Base-by-base conservation (phyloP, 2,329 filamentous ascomycete genomes). In the Penicillium sp. region DNA sequence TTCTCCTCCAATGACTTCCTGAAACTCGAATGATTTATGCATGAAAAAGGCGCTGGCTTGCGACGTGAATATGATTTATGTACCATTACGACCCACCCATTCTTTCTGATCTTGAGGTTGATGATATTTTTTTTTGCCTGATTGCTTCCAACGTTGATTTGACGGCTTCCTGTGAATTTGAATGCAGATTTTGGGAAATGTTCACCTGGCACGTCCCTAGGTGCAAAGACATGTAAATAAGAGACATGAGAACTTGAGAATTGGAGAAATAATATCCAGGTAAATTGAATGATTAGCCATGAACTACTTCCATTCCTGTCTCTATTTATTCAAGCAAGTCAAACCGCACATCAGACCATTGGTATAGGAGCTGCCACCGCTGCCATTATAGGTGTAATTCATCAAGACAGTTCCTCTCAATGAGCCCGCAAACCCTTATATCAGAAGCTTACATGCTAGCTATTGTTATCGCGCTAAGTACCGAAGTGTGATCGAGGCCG, bases 171-270 rank as follows among this genome's bases (percentile, higher is more conserved):
- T 58, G 55, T 45, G 38, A 51, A 40, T 33, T 59, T 52, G 35
- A 35, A 52, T 22, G 28, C 40, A 19, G 19, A 52, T 48, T 48
- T 48, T 26, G 45, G 26, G 33, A 10, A 45, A 22, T 51, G 38
- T 26, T 28, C 7, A 19, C 19, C 48, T n/a, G 26, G 13, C 35
- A 52, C 8, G 26, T n/a, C 19, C n/a, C 30, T 14, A 14, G 14
- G 10, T 54, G 54, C 16, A 55, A 58, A 58, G 56, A 33, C 54
- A 68, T 71, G 66, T 70, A 71, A 64, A 71, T 70, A 68, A 59
- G 64, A 65, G 45, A 58, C n/a, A 67, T 46, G 38, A 60, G 22
- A 57, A 40, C 28, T 51, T 7, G 14, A 33, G 30, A 13, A 6
- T 33, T 33, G 30, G 28, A 52, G 4, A 22, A 33, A 52, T 38